A percentile compares a stretch with the other conserved stretches of the same genome.
Conservation (phyloP, 768 basidiomycete species). For the Solioccasus polychromus region DNA sequence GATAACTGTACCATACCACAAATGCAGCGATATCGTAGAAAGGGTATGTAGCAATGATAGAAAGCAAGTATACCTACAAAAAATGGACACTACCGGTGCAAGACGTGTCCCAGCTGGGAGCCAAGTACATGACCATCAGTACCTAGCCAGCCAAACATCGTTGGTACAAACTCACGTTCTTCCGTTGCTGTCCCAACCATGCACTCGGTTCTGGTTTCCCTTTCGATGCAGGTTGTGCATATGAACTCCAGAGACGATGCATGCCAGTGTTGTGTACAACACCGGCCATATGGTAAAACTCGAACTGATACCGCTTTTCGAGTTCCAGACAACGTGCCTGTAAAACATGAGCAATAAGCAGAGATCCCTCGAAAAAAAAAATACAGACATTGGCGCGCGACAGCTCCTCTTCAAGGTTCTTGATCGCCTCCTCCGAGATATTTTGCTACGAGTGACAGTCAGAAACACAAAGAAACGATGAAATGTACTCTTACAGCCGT, state of each 20-base stretch:
- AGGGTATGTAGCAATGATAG: background rate
- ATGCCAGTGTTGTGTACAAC: slow-evolving; percentile 71
- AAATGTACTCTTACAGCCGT: slow-evolving; percentile 39
- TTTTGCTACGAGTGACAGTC: slow-evolving; percentile 32
- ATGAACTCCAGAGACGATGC: slow-evolving; percentile 57
- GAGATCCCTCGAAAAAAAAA: background rate
- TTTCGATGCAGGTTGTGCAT: slow-evolving; percentile 47
- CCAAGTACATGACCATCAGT: slow-evolving; percentile 1
- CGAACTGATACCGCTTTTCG: slow-evolving; percentile 59
- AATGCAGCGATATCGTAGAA: too few species aligned
- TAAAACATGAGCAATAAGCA: slow-evolving; percentile 1
- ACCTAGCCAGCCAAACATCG: background rate
- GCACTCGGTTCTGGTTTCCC: slow-evolving; percentile 51
- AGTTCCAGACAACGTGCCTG: slow-evolving; percentile 55
- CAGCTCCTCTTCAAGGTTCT: slow-evolving; percentile 63
- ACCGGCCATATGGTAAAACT: slow-evolving; percentile 80
- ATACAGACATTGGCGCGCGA: slow-evolving; percentile 49
- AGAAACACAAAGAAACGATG: slow-evolving; percentile 4
- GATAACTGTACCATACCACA: too few species aligned
- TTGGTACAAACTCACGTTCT: slow-evolving; percentile 32
- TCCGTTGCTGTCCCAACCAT: slow-evolving; percentile 70
- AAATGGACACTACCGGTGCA: slow-evolving; percentile 19
- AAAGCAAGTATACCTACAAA: background rate
- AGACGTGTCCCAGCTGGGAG: slow-evolving; percentile 28
- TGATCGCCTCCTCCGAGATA: slow-evolving; percentile 71